These are phyloP conservation scores for Rheum nobile DNA, from an alignment of 148 eudicot species.

Conservation along the genomic window DNA sequence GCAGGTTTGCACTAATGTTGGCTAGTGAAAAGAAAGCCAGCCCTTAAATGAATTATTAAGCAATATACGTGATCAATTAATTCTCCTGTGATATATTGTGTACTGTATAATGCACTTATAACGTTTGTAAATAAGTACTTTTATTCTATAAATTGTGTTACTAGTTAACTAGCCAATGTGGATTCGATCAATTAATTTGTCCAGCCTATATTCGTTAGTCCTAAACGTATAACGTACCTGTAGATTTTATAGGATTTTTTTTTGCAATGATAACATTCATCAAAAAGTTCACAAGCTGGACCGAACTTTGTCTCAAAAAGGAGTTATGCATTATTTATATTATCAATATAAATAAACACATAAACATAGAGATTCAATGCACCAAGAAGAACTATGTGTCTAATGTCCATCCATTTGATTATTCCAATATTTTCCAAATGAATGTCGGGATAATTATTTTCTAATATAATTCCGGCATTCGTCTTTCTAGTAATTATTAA, in stretches of 20 bases:
- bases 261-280: background rate
- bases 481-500: background rate
- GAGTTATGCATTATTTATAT: background rate
- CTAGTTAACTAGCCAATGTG: too few species aligned
- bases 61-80: too few species aligned
- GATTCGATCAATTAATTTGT: too few species aligned
- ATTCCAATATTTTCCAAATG: background rate
- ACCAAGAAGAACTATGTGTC: background rate
- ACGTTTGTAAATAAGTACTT: too few species aligned
- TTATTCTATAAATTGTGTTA: too few species aligned
- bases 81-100: too few species aligned
- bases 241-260: too few species aligned
- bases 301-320: background rate
- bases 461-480: background rate
- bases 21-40: background rate
- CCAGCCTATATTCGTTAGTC: too few species aligned
- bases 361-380: background rate
- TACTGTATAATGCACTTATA: too few species aligned
- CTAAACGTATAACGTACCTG: too few species aligned
- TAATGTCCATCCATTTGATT: background rate
- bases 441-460: background rate
- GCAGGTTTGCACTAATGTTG: slow-evolving; percentile 4
- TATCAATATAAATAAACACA: background rate
- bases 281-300: background rate
- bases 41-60: background rate